A percentile compares a stretch with the other conserved stretches of the same genome.
phyloP scores from a whole-genome alignment of 2,329 filamentous ascomycete genomes.

The Dactylellina cionopaga region DNA sequence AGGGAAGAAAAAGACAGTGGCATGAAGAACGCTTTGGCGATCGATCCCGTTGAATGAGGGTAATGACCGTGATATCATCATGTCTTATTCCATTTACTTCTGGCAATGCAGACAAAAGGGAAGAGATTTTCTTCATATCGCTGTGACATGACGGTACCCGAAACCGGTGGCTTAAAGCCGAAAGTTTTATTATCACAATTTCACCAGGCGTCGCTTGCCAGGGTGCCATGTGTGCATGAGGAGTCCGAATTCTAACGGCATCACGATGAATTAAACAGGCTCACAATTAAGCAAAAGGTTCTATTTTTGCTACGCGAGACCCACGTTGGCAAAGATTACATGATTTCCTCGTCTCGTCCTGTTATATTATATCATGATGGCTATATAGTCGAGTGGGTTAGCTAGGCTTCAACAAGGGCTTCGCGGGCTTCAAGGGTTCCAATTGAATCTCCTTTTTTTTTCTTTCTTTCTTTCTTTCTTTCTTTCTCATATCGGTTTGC shows the following conservation, averaged over 20 bases:
- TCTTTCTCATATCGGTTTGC: neutral
- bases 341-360: conserved; percentile 21
- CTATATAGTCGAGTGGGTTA: neutral
- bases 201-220: conserved; percentile 41
- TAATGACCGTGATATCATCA: neutral
- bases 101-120: conserved; percentile 13
- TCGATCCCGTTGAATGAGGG: neutral
- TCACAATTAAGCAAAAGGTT: conserved; percentile 23
- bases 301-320: conserved; percentile 52
- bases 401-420: neutral
- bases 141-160: conserved; percentile 18
- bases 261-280: conserved; percentile 42
- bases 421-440: neutral
- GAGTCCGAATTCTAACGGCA: conserved; percentile 38
- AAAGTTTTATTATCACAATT: conserved; percentile 46
- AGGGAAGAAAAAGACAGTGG: conserved; percentile 5
- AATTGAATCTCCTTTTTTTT: conserved; percentile 10
- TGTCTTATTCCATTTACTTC: conserved; percentile 10
- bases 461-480: neutral
- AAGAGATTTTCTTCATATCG: neutral
- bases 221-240: conserved; percentile 51
- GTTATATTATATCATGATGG: conserved; percentile 36
- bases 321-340: conserved; percentile 1
- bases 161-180: conserved; percentile 49
- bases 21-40: neutral